Base-by-base conservation (phyloP, 805 yeast species). In the Myxozyma geophila region DNA sequence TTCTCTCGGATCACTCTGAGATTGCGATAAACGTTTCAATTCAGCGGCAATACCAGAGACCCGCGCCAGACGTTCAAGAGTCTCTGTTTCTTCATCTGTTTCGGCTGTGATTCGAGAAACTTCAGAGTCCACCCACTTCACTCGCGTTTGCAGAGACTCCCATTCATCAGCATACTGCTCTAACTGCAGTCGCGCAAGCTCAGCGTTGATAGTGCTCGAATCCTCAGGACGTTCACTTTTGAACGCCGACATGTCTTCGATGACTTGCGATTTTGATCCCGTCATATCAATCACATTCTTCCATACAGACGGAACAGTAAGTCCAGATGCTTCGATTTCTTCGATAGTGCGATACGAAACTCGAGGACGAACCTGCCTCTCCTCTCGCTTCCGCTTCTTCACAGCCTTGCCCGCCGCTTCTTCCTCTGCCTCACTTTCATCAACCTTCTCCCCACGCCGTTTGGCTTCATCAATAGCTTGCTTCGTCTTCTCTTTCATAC, bases 401-500 rank as follows among this genome's bases (percentile, higher is more conserved):
- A 41, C 74, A 19, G 67, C 71, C 50, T 72, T 68, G 10, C 54
- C 51, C 1, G 5, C 13, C 33, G 36, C 15, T 3, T 40, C 46
- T 19, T 10, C 67, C 66, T 59, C 62, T 43, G 62, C 35, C 28
- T 68, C 66, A 39, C 68, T 69, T 8, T 67, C 66, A 40, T 64
- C 64, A 62, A 41, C 56, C 33, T 47, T 28, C 19, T 55, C 70
- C 17, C 66, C 71, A n/a, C 67, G 53, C 19, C 66, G 60, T n/a
- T 65, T 50, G n/a, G 67, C 65, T 58, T 71, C 66, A 39, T 60
- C 66, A 12, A 64, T 62, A n/a, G 72, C 67, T 19, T 60, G 62
- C 51, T 61, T 58, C 53, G 76, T 74, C 67, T 74, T 70, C 67
- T 82, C 85, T 17, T 75, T 69, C 44, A 81, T 73, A 35, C 84